Base-by-base conservation (phyloP, 1,284 basidiomycete species). In the Phylloporus sp. region DNA sequence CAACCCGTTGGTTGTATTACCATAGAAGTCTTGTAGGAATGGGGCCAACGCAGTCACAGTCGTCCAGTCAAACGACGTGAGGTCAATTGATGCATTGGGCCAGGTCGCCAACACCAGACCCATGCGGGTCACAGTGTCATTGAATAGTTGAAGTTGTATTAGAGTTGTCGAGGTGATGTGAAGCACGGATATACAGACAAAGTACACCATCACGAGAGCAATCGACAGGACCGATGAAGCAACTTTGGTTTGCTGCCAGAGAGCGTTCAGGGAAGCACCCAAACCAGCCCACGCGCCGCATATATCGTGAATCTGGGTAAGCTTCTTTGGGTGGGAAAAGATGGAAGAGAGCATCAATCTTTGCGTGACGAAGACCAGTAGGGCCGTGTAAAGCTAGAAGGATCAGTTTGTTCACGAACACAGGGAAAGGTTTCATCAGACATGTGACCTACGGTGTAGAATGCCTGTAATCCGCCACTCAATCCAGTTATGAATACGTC, bases 181-280 rank as follows among this genome's bases (percentile, higher is more conserved):
- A 62, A 62, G 60, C 14, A 39, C 60, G 0, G 49, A 62, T 35
- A 62, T 41, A 49, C 61, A 39, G 14, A 15, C 32, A 32, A 32
- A 32, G 32, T 32, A 32, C 32, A 32, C 32, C 32, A 7, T 32
- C 32, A 32, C 32, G 15, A 53, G 35, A 7, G 25, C 37, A 27
- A 62, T 55, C 12, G 49, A 53, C n/a, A 27, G n/a, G 5, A 53
- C 20, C 17, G 61, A 62, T 12, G 61, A 62, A 41, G 61, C n/a
- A n/a, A 62, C 61, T 27, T 29, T 53, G n/a, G 61, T 62, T 62
- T 62, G 61, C 25, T 60, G 39, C 59, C 59, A 60, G 27, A 60
- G 41, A 32, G 32, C 32, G 32, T 7, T 32, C 32, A 32, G 7
- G 32, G 32, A 32, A 32, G 32, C 32, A 32, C 59, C 59, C 4